A percentile compares a stretch with the other conserved stretches of the same genome.
These are phyloP conservation scores for Parmales sp. DNA, from an alignment of 108 stramenopile genomes.

Conservation along the genomic window DNA sequence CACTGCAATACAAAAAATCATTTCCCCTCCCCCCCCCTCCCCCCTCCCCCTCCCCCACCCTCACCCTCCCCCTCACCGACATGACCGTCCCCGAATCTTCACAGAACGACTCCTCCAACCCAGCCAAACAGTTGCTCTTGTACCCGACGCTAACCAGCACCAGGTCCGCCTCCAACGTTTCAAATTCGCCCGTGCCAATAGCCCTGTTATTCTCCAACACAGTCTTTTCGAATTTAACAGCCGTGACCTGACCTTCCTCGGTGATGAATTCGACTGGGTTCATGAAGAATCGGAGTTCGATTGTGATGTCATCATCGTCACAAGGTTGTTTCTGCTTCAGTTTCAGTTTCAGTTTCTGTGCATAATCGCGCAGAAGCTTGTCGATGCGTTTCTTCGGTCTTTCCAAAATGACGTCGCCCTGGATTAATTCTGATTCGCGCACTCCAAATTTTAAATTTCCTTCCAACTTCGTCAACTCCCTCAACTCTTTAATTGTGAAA, in stretches of 20 bases:
- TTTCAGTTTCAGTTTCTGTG: too few relatives aligned
- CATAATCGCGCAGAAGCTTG: slow-evolving; percentile 44
- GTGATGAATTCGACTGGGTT: slow-evolving; percentile 53
- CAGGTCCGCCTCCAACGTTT: slow-evolving; percentile 37
- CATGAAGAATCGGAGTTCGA: slow-evolving; percentile 80
- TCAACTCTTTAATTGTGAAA: slow-evolving; percentile 95
- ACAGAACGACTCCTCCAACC: slow-evolving; percentile 37
- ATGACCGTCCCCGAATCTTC: slow-evolving; percentile 56
- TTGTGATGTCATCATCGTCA: too few relatives aligned
- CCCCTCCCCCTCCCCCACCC: slow-evolving; percentile 33
- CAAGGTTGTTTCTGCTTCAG: too few relatives aligned
- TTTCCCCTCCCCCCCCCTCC: slow-evolving; percentile 21
- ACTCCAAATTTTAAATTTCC: too few relatives aligned
- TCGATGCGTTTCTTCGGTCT: slow-evolving; percentile 60
- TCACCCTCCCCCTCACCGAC: slow-evolving; percentile 62
- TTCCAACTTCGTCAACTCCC: slow-evolving; percentile 82
- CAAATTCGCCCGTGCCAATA: slow-evolving; percentile 55
- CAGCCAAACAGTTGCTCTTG: slow-evolving; percentile 63
- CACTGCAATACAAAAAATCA: slow-evolving; percentile 74
- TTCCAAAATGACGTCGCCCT: too few relatives aligned
- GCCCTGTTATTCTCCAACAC: slow-evolving; percentile 56
- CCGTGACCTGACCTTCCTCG: slow-evolving; percentile 29
- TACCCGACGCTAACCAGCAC: slow-evolving; percentile 84
- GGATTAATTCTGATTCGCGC: slow-evolving; percentile 62
- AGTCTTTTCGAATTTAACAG: slow-evolving; percentile 66